These are phyloP conservation scores for Dichotomopilus funicola DNA, from an alignment of 2,329 filamentous ascomycete species.

Conservation along the genomic window DNA sequence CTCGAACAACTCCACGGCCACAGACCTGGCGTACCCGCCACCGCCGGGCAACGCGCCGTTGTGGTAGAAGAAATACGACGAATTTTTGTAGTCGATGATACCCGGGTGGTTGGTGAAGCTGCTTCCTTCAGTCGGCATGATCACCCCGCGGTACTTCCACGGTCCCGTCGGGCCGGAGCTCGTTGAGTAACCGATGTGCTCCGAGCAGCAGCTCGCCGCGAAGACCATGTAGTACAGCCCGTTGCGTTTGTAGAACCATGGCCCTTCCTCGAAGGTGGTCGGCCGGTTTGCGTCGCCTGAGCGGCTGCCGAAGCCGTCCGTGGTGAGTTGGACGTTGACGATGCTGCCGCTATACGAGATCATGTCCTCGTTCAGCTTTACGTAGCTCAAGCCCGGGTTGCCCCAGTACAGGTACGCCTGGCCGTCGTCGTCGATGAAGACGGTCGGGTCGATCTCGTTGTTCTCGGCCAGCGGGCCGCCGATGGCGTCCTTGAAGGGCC, in stretches of 20 bases:
- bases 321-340: neutral
- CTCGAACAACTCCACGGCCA: neutral
- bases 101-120: slow-evolving; percentile 4
- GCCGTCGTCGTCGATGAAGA: slow-evolving; percentile 2
- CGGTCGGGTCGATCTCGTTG: slow-evolving; percentile 1
- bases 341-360: neutral
- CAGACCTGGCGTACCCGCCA: neutral
- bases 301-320: neutral
- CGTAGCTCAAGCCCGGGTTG: neutral
- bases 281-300: neutral
- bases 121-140: neutral
- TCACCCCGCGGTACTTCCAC: neutral
- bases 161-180: neutral
- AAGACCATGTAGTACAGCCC: neutral
- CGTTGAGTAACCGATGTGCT: neutral
- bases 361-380: neutral
- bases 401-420: slow-evolving; percentile 4
- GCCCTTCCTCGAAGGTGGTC: neutral
- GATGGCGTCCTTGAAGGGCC: neutral
- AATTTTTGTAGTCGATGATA: neutral
- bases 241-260: slow-evolving; percentile 1
- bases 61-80: slow-evolving; percentile 1
- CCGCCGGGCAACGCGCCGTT: slow-evolving; percentile 1
- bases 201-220: neutral
- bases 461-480: neutral